These are phyloP conservation scores for Calocera cornea DNA, from an alignment of 768 basidiomycete species.

Conservation along the genomic window DNA sequence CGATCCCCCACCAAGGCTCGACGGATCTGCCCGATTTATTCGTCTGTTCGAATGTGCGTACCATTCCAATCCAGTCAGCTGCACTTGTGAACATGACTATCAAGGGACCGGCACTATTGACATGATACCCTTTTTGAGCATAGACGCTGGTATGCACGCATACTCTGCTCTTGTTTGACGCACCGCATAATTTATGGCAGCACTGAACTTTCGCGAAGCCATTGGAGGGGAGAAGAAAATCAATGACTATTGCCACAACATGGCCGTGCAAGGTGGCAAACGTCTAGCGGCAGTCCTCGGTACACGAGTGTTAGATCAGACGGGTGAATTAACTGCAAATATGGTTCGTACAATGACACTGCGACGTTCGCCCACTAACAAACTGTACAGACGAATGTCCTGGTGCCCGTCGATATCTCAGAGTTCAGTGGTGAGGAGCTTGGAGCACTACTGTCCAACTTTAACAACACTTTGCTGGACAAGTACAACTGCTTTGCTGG, in stretches of 20 bases:
- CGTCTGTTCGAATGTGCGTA: constrained; percentile 38
- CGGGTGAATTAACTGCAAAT: constrained; percentile 45
- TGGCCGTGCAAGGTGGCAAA: constrained; percentile 55
- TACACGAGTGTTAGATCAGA: constrained; percentile 49
- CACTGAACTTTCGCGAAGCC: constrained; percentile 56
- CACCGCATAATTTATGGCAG: constrained; percentile 25
- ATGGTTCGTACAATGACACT: constrained; percentile 40
- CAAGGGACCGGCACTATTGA: constrained; percentile 57
- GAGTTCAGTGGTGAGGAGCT: background rate
- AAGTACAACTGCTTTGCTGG: constrained; percentile 1
- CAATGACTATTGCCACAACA: constrained; percentile 49
- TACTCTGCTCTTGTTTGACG: background rate
- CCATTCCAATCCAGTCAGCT: constrained; percentile 13
- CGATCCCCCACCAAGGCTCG: constrained; percentile 22
- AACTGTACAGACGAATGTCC: background rate
- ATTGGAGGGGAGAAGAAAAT: constrained; percentile 67
- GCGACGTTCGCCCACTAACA: background rate
- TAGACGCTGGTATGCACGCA: constrained; percentile 33
- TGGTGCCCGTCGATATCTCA: background rate
- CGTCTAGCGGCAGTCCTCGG: constrained; percentile 44
- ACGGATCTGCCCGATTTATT: constrained; percentile 29
- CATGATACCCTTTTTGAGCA: constrained; percentile 38
- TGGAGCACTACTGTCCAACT: background rate
- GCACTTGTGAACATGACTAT: constrained; percentile 18
- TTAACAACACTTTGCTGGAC: constrained; percentile 1